These are phyloP conservation scores for Murraya paniculata DNA, from an alignment of 345 rosid species.

Conservation along the genomic window DNA sequence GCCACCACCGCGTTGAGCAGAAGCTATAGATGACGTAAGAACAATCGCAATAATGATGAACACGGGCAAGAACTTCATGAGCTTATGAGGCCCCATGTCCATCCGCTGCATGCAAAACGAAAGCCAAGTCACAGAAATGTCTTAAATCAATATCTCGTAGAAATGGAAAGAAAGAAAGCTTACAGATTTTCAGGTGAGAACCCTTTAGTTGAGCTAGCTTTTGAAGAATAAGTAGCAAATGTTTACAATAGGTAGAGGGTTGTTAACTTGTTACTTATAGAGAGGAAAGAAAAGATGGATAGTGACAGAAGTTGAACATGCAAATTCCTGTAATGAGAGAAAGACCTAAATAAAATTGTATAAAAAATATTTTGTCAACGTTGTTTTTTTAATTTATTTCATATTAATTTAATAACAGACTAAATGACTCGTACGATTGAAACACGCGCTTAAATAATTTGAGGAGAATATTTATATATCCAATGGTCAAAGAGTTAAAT, in stretches of 20 bases:
- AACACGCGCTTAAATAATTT: not conserved
- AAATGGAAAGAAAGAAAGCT: no score
- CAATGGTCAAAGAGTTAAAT: not conserved
- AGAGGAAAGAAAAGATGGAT: not conserved
- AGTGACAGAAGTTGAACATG: not conserved
- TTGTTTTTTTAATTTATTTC: not conserved
- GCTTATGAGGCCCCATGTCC: not conserved
- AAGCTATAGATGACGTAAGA: not conserved
- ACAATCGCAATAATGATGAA: not conserved
- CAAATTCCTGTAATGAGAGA: no score
- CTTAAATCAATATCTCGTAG: no score
- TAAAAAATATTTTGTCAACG: no score
- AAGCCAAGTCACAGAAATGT: no score
- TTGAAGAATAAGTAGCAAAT: no score
- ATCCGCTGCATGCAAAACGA: not conserved
- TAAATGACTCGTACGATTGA: not conserved
- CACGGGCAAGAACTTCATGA: not conserved
- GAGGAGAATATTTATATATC: not conserved
- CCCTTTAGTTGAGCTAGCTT: not conserved
- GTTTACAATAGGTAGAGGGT: not conserved
- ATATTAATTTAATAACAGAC: not conserved
- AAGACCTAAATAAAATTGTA: not conserved
- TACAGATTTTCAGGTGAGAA: no score
- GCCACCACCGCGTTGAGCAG: not conserved
- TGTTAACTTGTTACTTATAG: no score